These are phyloP conservation scores for Pythium utonaiense DNA, from an alignment of 352 stramenopile genomes.

Conservation along the genomic window DNA sequence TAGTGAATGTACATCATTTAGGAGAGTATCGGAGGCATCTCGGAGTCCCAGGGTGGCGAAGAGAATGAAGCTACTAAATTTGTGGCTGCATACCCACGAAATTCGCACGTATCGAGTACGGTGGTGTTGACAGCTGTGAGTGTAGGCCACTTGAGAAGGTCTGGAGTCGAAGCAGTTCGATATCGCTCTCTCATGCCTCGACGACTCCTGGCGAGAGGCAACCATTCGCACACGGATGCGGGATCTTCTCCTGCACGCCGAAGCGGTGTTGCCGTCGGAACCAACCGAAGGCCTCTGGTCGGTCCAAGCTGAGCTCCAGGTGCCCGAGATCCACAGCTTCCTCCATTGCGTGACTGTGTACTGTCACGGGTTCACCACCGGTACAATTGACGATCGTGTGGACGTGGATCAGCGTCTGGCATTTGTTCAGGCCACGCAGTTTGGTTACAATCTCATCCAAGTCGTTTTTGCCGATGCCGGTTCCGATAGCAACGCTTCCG, in stretches of 20 bases:
- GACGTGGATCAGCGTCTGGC: background rate
- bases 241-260: background rate
- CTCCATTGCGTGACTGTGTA: background rate
- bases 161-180: background rate
- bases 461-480: background rate
- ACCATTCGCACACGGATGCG: background rate
- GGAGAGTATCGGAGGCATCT: no score
- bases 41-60: no score
- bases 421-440: background rate
- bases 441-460: background rate
- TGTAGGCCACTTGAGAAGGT: no score
- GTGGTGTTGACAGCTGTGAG: no score
- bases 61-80: no score
- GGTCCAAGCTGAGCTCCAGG: background rate
- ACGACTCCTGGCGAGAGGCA: background rate
- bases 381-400: background rate
- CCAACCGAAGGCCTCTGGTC: background rate
- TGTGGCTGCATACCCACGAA: no score
- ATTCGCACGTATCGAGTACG: no score
- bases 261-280: background rate
- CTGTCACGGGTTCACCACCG: background rate
- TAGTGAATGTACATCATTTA: background rate
- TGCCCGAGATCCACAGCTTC: background rate
- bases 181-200: background rate
- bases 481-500: background rate